Percentiles rank a stretch among this genome's conserved stretches.
These are phyloP conservation scores for Tetradesmus obliquus DNA, from an alignment of 139 green algal species.

Conservation along the genomic window DNA sequence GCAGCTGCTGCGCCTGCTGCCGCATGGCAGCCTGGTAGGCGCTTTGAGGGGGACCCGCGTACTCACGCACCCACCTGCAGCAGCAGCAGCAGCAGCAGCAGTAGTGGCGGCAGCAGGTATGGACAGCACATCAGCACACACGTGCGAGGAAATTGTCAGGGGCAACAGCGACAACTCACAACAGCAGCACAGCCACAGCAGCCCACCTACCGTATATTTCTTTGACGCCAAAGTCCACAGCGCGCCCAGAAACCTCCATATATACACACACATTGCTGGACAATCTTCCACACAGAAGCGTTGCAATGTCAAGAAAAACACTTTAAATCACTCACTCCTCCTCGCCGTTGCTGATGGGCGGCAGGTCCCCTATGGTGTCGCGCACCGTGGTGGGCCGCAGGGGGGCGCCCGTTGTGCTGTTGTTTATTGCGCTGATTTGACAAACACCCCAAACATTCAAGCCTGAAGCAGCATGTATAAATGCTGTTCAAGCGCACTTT, in stretches of 20 bases:
- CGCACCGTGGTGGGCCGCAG: background rate
- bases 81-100: background rate
- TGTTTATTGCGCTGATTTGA: slow-evolving; percentile 59
- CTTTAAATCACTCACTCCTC: slow-evolving; percentile 42
- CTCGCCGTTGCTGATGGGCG: slow-evolving; percentile 84
- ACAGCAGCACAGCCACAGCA: too few relatives aligned
- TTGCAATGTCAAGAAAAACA: too few relatives aligned
- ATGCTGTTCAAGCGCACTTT: slow-evolving; percentile 57
- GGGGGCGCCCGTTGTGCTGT: background rate
- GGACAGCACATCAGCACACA: too few relatives aligned
- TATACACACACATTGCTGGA: too few relatives aligned
- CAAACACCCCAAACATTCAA: background rate
- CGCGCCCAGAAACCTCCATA: too few relatives aligned
- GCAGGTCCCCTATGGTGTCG: slow-evolving; percentile 92
- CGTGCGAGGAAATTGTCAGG: too few relatives aligned
- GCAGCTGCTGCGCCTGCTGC: slow-evolving; percentile 39
- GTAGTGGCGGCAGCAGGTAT: background rate
- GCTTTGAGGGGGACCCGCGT: slow-evolving; percentile 60
- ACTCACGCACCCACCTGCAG: slow-evolving; percentile 63
- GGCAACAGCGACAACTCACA: too few relatives aligned
- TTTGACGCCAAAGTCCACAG: too few relatives aligned
- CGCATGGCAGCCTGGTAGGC: slow-evolving; percentile 89
- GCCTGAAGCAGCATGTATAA: background rate
- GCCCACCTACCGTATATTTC: too few relatives aligned
- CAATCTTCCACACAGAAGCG: too few relatives aligned